Percentiles rank a stretch among this genome's conserved stretches.
These are phyloP conservation scores for Naganishia vaughanmartiniae DNA, from an alignment of 768 basidiomycete genomes.

Conservation along the genomic window DNA sequence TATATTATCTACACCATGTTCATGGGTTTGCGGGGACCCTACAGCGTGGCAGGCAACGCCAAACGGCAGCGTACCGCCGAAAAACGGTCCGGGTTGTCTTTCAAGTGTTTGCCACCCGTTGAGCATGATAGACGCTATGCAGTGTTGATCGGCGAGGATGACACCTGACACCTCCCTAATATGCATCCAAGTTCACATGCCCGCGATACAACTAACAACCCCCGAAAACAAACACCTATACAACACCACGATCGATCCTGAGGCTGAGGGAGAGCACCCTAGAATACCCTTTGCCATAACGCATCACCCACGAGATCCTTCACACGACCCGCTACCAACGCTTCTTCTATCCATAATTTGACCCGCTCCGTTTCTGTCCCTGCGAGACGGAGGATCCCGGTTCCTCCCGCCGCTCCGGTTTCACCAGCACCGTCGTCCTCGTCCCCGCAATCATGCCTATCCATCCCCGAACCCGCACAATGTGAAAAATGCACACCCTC, in stretches of 20 bases:
- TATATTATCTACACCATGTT: background rate
- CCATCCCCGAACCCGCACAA: no score
- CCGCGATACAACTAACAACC: background rate
- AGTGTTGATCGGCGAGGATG: no score
- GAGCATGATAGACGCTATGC: no score
- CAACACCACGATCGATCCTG: no score
- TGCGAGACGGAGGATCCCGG: slow-evolving; percentile 67
- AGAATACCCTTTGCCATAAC: slow-evolving; percentile 45
- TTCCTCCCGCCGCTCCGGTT: background rate
- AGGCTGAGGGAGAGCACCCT: background rate
- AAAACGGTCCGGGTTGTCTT: no score
- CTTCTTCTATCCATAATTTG: slow-evolving; percentile 65
- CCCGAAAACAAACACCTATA: no score
- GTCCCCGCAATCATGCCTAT: background rate
- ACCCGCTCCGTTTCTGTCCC: slow-evolving; percentile 74
- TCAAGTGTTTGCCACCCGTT: no score
- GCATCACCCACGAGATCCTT: slow-evolving; percentile 43
- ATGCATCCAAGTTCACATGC: no score
- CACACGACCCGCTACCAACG: slow-evolving; percentile 52
- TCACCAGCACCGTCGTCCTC: background rate
- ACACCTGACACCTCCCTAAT: no score
- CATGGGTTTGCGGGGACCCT: background rate
- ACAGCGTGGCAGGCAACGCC: no score
- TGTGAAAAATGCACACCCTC: background rate
- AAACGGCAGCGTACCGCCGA: no score